Percentiles rank a stretch among this genome's conserved stretches.
These are phyloP conservation scores for Erythrophleum ivorense DNA, from an alignment of 331 rosid species.

Conservation along the genomic window DNA sequence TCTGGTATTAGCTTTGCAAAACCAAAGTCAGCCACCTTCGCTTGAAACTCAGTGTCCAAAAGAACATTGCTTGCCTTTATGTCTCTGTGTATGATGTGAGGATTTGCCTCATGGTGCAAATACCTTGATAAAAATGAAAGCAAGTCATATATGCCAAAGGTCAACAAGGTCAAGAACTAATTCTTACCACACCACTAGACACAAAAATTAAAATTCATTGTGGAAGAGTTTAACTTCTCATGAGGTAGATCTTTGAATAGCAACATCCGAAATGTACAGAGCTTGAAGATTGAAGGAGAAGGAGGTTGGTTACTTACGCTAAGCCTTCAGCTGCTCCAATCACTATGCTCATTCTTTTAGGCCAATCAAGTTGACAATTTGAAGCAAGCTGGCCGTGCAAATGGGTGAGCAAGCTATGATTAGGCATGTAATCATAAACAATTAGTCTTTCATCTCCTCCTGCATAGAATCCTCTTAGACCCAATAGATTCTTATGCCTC, in stretches of 20 bases:
- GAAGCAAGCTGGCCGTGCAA: slow-evolving; percentile 74
- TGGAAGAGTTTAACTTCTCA: too few relatives aligned
- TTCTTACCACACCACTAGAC: too few relatives aligned
- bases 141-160: too few relatives aligned
- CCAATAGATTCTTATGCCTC: slow-evolving; percentile 80
- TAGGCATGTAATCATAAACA: slow-evolving; percentile 91
- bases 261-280: too few relatives aligned
- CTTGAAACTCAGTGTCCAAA: slow-evolving; percentile 59
- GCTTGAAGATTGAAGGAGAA: too few relatives aligned
- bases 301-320: slow-evolving; percentile 49
- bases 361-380: slow-evolving; percentile 69
- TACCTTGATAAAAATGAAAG: slow-evolving; percentile 50
- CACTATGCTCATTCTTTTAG: slow-evolving; percentile 62
- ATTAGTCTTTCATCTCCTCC: slow-evolving; percentile 92
- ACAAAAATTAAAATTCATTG: too few relatives aligned
- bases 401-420: slow-evolving; percentile 83
- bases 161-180: too few relatives aligned
- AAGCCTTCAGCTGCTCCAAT: slow-evolving; percentile 81
- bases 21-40: slow-evolving; percentile 87
- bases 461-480: slow-evolving; percentile 86
- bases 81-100: slow-evolving; percentile 84
- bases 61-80: slow-evolving; percentile 92
- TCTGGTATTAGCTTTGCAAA: slow-evolving; percentile 85
- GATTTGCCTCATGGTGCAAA: slow-evolving; percentile 72
- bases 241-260: too few relatives aligned